Percentiles rank a stretch among this genome's conserved stretches.
phyloP scores from a whole-genome alignment of 768 basidiomycete genomes.

The Boletus rubropictus region DNA sequence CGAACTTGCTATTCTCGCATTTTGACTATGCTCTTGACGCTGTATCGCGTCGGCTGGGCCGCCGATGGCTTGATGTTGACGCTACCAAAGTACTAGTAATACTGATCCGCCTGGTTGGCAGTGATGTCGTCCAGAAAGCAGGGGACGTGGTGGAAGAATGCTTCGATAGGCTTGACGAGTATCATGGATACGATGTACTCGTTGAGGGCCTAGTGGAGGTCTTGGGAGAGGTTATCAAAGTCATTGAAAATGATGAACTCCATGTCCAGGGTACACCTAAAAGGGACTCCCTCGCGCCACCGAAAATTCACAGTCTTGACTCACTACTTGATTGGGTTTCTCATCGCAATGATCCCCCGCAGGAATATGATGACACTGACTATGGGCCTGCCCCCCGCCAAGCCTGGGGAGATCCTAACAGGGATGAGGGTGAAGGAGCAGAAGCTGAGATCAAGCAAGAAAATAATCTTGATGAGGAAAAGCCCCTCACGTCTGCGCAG shows the following conservation, averaged over 20 bases:
- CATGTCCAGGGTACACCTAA: slow-evolving; percentile 18
- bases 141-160: slow-evolving; percentile 96
- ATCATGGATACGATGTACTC: slow-evolving; percentile 83
- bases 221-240: slow-evolving; percentile 76
- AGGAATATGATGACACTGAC: slow-evolving; percentile 40
- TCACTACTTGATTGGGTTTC: slow-evolving; percentile 63
- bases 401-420: slow-evolving; percentile 46
- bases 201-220: slow-evolving; percentile 88
- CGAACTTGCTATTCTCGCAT: slow-evolving; percentile 86
- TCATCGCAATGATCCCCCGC: slow-evolving; percentile 34
- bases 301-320: slow-evolving; percentile 37
- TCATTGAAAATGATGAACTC: slow-evolving; percentile 55
- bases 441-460: slow-evolving; percentile 15
- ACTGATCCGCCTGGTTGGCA: slow-evolving; percentile 82
- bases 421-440: slow-evolving; percentile 20
- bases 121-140: slow-evolving; percentile 81
- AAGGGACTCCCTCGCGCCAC: slow-evolving; percentile 12
- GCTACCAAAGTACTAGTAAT: slow-evolving; percentile 85
- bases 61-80: slow-evolving; percentile 76
- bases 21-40: slow-evolving; percentile 95
- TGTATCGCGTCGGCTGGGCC: slow-evolving; percentile 76
- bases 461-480: slow-evolving; percentile 34
- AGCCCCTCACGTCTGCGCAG: slow-evolving; percentile 64
- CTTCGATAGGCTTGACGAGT: slow-evolving; percentile 94
- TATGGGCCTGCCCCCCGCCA: slow-evolving; percentile 56